Evolutionary conservation across 129 eudicot species (phyloP).

Genomic region (Sambucus nigra): DNA sequence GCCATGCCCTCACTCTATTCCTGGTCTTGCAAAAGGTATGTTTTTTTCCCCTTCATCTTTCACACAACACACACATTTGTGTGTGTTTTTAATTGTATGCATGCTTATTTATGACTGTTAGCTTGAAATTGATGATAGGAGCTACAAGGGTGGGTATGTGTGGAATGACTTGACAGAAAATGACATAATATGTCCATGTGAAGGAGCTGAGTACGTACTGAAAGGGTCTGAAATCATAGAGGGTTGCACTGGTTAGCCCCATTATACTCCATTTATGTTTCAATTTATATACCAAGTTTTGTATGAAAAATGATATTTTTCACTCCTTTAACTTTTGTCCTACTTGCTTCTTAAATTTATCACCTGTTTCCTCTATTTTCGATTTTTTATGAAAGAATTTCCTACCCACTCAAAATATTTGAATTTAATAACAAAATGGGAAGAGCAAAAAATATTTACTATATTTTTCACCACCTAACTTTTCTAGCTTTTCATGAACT

Average conservation of each 20-base stretch:
- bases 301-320: no score
- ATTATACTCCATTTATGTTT: no score
- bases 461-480: no score
- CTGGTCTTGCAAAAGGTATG: constrained; percentile 94
- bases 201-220: constrained; percentile 79
- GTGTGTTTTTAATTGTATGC: no score
- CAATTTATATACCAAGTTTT: no score
- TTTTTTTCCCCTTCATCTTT: background rate
- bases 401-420: background rate
- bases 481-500: no score
- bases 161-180: constrained; percentile 91
- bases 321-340: no score
- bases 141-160: constrained; percentile 92
- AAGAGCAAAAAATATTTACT: no score
- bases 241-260: constrained; percentile 43
- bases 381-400: background rate
- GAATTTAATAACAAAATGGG: no score
- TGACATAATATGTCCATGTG: constrained; percentile 63
- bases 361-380: background rate
- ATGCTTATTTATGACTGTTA: background rate
- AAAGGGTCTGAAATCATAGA: constrained; percentile 70
- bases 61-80: no score
- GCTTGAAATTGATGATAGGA: constrained; percentile 24
- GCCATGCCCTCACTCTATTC: constrained; percentile 91
- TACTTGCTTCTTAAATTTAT: background rate